Evolutionary conservation across 345 rosid genomes (phyloP), one percentile per base, ranked within the genome.

Genomic region (Kernera saxatilis): DNA sequence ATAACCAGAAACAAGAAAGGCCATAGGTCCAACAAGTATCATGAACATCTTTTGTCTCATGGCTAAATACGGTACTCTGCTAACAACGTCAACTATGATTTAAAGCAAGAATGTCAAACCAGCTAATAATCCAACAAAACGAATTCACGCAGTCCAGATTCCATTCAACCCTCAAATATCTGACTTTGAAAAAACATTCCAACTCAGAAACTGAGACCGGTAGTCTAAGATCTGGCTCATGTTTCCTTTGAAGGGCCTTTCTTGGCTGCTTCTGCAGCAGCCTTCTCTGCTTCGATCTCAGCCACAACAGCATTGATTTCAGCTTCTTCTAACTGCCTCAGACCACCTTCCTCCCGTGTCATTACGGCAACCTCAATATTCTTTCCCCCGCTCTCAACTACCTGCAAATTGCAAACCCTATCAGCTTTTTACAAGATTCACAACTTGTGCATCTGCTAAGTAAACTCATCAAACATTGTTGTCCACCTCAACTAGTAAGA

Each of bases 341-440:
- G 82, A 12, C 81, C 89, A 40, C 67, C 54, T 17, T 85, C 81
- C 35, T 89, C 97, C 61, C 80, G 83, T 6, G 93, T 91, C 99
- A 94, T 89, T 74, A 91, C 86, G 50, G 93, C 99, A 56, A 94
- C 81, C 84, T 94, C 98, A 53, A 91, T 94, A 88, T 94, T 91
- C 88, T 94, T 91, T 32, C 99, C 99, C 6, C 98, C 98, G 41
- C 97, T 91, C 82, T 94, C 99, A 22, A 89, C 96, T 58, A 91
- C 98, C 99, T 91, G 65, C 30, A 63, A 55, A 44, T 25, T 33
- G n/a, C 58, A 46, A 56, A 39, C n/a, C 52, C 2, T 33, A 10
- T 74, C 27, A 75, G 46, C 33, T 9, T 41, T 54, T 25, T 6
- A 64, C 57, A 52, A 52, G 12, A 41, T 43, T 27, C 46, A 41